phyloP scores from a whole-genome alignment of 345 rosid genomes.

The Rubroshorea leprosula region DNA sequence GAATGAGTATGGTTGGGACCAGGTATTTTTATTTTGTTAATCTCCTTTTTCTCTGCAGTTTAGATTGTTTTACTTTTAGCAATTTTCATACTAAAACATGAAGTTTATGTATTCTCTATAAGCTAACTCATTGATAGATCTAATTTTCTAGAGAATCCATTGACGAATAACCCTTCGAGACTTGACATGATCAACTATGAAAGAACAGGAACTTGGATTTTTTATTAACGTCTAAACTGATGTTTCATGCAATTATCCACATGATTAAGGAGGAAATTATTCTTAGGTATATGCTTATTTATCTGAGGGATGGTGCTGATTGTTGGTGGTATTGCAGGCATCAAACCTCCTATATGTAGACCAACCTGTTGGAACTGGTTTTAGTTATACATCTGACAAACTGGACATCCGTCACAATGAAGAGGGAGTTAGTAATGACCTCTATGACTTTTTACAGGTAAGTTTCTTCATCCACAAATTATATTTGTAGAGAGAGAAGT shows the following conservation, averaged over 20 bases:
- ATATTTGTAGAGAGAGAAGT: background rate
- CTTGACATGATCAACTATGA: too few relatives aligned
- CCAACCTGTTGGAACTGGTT: conserved; percentile 93
- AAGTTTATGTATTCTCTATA: background rate
- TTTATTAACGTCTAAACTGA: too few relatives aligned
- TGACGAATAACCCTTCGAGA: too few relatives aligned
- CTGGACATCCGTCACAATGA: conserved; percentile 82
- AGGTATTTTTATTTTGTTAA: conserved; percentile 35
- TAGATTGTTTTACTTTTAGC: too few relatives aligned
- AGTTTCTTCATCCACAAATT: conserved; percentile 14
- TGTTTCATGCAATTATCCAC: too few relatives aligned
- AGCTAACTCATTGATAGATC: background rate
- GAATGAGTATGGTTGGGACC: conserved; percentile 84
- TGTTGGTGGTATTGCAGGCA: conserved; percentile 33
- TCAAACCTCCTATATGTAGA: conserved; percentile 89
- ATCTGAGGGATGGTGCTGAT: background rate
- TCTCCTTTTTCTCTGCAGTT: too few relatives aligned
- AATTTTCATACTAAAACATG: background rate
- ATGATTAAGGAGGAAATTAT: too few relatives aligned
- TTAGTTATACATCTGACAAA: conserved; percentile 72
- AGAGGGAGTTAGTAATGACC: conserved; percentile 74
- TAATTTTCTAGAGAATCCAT: too few relatives aligned
- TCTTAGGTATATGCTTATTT: background rate
- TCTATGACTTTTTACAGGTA: conserved; percentile 93
- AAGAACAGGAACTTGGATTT: too few relatives aligned